Evolutionary conservation across 129 eudicot genomes (phyloP), one percentile per base, ranked within the genome.

Genomic region (Saussurea involucrata): DNA sequence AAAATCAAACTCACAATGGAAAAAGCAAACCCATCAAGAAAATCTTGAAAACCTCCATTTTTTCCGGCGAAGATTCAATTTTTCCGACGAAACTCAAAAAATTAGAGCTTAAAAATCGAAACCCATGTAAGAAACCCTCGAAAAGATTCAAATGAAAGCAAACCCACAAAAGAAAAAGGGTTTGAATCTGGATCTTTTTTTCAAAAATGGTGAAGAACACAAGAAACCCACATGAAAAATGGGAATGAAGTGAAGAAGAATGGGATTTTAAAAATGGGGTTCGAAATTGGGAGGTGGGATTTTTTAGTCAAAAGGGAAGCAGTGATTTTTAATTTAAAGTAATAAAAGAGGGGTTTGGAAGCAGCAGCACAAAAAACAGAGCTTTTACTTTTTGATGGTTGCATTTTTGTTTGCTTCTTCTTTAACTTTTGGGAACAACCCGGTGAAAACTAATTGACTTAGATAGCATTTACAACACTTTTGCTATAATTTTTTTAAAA

Each of bases 361-460:
- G 80, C 6, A 36, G 49, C 44, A 73, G 83, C 79, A 63, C 71
- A 80, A 76, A 78, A 74, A 81, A 57, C 79, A 33, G 74, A 84
- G 93, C 84, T 86, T 88, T 82, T 86, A 83, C 86, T 79, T 88
- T 91, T 84, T 82, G 78, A 84, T 79, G 18, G 74, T 84, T 78
- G 81, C 78, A 49, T 60, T 76, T 79, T 88, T 77, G 65, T 83
- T 27, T 66, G 42, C 25, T 71, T 63, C 7, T 76, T 63, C 46
- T 40, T 70, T 55, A 75, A 79, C 76, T 84, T 79, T 70, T 55
- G 69, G 84, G 85, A 25, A 60, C 53, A 68, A 78, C 65, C 78
- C 73, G 76, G 73, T 11, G 80, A 73, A 18, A 60, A 74, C 68
- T 78, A 55, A 73, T n/a, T n/a, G n/a, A n/a, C n/a, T n/a, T n/a